Evolutionary conservation across 2,329 filamentous ascomycete species (phyloP).

Genomic region (Penicillium palitans): DNA sequence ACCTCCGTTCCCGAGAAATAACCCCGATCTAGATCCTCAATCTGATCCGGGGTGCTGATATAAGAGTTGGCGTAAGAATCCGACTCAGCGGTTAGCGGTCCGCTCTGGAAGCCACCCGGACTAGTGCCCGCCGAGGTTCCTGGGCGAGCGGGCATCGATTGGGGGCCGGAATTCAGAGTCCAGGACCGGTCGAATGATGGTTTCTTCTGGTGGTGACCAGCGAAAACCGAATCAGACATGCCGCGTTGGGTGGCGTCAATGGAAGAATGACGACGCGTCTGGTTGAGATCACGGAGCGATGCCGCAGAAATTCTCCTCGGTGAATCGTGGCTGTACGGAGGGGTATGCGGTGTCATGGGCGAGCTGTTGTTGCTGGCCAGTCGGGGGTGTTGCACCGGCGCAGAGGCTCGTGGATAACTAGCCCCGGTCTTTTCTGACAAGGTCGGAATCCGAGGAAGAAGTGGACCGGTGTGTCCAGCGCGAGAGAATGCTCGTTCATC

Average conservation of each 20-base stretch:
- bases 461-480: constrained; percentile 38
- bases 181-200: constrained; percentile 61
- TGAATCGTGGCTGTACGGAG: constrained; percentile 44
- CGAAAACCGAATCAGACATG: constrained; percentile 30
- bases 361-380: constrained; percentile 42
- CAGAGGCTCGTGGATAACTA: constrained; percentile 28
- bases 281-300: constrained; percentile 77
- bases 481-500: constrained; percentile 50
- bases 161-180: constrained; percentile 51
- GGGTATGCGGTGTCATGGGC: constrained; percentile 47
- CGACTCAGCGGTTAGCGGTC: constrained; percentile 28
- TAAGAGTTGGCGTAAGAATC: constrained; percentile 27
- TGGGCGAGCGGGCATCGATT: constrained; percentile 35
- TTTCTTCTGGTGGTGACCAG: constrained; percentile 54
- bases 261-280: constrained; percentile 83
- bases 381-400: constrained; percentile 33
- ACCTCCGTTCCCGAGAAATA: constrained; percentile 91
- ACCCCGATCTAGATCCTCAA: constrained; percentile 73
- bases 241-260: constrained; percentile 64
- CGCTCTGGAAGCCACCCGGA: constrained; percentile 19
- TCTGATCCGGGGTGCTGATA: constrained; percentile 33
- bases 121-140: constrained; percentile 36
- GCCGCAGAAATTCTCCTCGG: constrained; percentile 69
- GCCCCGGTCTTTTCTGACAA: constrained; percentile 37
- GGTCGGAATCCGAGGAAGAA: constrained; percentile 48